Percentiles rank a stretch among this genome's conserved stretches.
These are phyloP conservation scores for Sporisorium sorghi DNA, from an alignment of 1,284 basidiomycete species.

Conservation along the genomic window DNA sequence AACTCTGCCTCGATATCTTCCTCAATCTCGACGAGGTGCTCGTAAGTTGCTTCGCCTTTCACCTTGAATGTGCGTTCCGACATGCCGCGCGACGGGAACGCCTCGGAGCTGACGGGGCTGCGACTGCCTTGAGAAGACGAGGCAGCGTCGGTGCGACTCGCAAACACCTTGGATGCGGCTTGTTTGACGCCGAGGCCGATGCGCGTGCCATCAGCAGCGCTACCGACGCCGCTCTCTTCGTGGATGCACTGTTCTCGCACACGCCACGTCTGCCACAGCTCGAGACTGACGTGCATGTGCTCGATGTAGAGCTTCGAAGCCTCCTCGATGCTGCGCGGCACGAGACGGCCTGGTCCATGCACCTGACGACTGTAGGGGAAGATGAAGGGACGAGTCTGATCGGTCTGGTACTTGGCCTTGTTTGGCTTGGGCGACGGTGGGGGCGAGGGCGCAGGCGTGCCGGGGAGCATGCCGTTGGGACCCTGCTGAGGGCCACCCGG, in stretches of 20 bases:
- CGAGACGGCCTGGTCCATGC: conserved; percentile 72
- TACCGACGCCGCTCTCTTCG: conserved; percentile 89
- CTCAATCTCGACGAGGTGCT: conserved; percentile 61
- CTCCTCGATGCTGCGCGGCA: conserved; percentile 95
- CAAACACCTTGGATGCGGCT: conserved; percentile 28
- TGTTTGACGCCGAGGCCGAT: conserved; percentile 50
- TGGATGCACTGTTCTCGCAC: conserved; percentile 93
- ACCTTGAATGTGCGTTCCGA: conserved; percentile 49
- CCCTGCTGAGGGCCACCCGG: conserved; percentile 75
- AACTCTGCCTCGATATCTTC: conserved; percentile 56
- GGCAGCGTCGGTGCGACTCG: conserved; percentile 39
- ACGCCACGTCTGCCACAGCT: conserved; percentile 93
- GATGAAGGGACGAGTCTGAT: conserved; percentile 91
- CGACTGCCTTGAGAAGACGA: conserved; percentile 58
- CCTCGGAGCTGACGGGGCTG: conserved; percentile 56
- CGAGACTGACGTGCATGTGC: conserved; percentile 89
- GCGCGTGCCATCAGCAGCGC: conserved; percentile 71
- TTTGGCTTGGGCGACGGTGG: conserved; percentile 88
- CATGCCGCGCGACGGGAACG: conserved; percentile 25
- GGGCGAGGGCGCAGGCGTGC: conserved; percentile 84
- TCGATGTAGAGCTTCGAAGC: conserved; percentile 89
- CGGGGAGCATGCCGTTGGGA: conserved; percentile 42
- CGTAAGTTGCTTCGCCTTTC: conserved; percentile 60
- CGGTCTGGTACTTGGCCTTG: conserved; percentile 98
- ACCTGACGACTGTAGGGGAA: conserved; percentile 81